These are phyloP conservation scores for Salix suchowensis DNA, from an alignment of 345 rosid genomes.

Conservation along the genomic window DNA sequence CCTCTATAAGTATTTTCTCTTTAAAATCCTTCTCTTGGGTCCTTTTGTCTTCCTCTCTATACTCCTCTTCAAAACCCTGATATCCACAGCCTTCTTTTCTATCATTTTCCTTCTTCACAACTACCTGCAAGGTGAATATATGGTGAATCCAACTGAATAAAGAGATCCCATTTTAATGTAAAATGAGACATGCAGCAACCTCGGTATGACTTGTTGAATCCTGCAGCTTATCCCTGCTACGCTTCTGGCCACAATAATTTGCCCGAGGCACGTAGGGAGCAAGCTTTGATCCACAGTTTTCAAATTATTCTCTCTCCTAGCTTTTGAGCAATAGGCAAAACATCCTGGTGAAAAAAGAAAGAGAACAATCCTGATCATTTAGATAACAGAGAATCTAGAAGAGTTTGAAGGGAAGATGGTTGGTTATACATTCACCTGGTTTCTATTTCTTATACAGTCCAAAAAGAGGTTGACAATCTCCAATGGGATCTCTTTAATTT, in stretches of 20 bases:
- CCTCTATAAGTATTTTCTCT: not conserved
- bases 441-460: not conserved
- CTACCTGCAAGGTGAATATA: not conserved
- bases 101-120: not conserved
- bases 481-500: constrained; percentile 6
- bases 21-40: not conserved
- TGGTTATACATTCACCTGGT: constrained; percentile 5
- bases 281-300: constrained; percentile 8
- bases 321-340: constrained; percentile 8
- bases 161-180: not conserved
- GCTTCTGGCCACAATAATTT: not conserved
- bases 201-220: not conserved
- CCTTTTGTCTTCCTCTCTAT: not conserved
- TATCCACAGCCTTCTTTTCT: not conserved
- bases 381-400: not conserved
- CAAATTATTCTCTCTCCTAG: constrained; percentile 5
- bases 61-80: not conserved
- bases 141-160: not conserved
- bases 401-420: not conserved
- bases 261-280: not conserved
- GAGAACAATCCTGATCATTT: not conserved
- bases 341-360: not conserved
- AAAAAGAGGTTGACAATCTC: constrained; percentile 9
- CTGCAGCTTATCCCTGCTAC: not conserved
- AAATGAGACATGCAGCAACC: not conserved